Percentiles rank a stretch among this genome's conserved stretches.
Evolutionary conservation across 2,329 filamentous ascomycete genomes (phyloP).

Genomic region (Fusarium zealandicum): DNA sequence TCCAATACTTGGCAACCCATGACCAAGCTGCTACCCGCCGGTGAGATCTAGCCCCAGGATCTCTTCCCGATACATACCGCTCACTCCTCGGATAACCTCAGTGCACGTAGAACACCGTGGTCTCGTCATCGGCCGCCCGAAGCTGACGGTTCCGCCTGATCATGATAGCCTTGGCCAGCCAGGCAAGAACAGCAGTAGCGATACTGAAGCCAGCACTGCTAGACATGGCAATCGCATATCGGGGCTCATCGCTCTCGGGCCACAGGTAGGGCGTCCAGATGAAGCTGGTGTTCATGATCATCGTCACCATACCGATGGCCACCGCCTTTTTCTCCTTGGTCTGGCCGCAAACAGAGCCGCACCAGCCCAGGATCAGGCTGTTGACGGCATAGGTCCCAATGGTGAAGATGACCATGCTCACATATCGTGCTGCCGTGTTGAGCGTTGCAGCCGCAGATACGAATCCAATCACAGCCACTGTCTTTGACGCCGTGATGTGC

Average conservation of each 20-base stretch:
- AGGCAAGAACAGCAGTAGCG: conserved; percentile 49
- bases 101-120: conserved; percentile 44
- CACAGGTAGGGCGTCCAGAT: conserved; percentile 41
- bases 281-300: conserved; percentile 40
- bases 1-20: too few relatives aligned
- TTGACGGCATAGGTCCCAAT: conserved; percentile 52
- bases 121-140: conserved; percentile 35
- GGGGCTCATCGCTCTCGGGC: conserved; percentile 35
- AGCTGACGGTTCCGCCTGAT: conserved; percentile 48
- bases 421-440: conserved; percentile 35
- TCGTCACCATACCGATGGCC: conserved; percentile 48
- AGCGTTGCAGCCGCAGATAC: conserved; percentile 37
- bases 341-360: conserved; percentile 51
- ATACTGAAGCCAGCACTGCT: conserved; percentile 43
- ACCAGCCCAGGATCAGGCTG: conserved; percentile 56
- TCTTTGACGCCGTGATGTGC: conserved; percentile 55
- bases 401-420: conserved; percentile 50
- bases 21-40: too few relatives aligned
- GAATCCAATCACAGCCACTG: conserved; percentile 47
- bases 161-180: conserved; percentile 48
- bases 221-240: conserved; percentile 33
- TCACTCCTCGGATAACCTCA: conserved; percentile 11
- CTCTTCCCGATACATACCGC: too few relatives aligned
- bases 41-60: too few relatives aligned
- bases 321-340: conserved; percentile 59